These are phyloP conservation scores for Straminergon stramineum DNA, from an alignment of 225 moss, liverwort and hornwort species.

Conservation along the genomic window DNA sequence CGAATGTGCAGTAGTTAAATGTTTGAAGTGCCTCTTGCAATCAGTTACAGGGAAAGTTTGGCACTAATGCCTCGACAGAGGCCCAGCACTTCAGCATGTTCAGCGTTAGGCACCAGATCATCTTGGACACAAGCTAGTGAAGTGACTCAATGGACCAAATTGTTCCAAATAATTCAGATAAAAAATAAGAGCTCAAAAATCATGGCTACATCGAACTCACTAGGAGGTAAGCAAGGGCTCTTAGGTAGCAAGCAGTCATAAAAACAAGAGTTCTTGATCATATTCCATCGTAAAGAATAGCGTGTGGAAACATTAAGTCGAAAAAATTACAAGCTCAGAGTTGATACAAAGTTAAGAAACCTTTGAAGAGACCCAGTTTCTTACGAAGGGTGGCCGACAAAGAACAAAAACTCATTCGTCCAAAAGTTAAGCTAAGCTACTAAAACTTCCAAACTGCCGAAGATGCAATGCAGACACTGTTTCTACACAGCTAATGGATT, in stretches of 20 bases:
- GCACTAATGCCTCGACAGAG: not conserved
- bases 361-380: not conserved
- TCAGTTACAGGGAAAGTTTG: not conserved
- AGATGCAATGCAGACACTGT: not conserved
- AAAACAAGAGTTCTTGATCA: not conserved
- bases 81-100: not conserved
- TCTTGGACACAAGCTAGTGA: not conserved
- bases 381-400: not conserved
- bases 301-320: not conserved
- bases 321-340: not conserved
- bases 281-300: not conserved
- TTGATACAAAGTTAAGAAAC: not conserved
- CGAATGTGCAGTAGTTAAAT: not conserved
- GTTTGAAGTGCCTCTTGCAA: not conserved
- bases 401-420: not conserved
- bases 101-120: not conserved
- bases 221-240: not conserved
- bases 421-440: not conserved
- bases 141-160: not conserved
- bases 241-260: not conserved
- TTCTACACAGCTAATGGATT: conserved; percentile 85
- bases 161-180: not conserved
- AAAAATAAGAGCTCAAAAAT: not conserved
- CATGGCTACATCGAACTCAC: not conserved
- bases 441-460: not conserved